phyloP scores from a whole-genome alignment of 257 asterid genomes.

The Verbena officinalis region DNA sequence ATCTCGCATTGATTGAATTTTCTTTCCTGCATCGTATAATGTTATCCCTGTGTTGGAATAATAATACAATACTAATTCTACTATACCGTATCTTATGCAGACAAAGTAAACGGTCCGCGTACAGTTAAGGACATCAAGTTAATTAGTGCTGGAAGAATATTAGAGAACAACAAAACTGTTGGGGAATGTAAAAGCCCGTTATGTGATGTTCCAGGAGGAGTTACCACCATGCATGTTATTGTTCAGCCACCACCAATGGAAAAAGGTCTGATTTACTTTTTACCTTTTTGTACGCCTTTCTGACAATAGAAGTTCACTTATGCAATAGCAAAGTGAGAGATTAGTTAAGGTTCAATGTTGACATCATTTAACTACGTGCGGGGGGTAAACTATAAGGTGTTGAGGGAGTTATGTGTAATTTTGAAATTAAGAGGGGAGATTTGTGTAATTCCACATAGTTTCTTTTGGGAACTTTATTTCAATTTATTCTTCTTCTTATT shows the following conservation, averaged over 20 bases:
- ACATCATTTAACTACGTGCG: no score
- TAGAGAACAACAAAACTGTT: constrained; percentile 79
- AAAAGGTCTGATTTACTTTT: constrained; percentile 52
- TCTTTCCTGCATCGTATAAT: no score
- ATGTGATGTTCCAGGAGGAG: constrained; percentile 81
- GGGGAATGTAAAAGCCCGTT: constrained; percentile 75
- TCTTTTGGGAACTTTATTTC: no score
- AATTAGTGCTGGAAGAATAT: constrained; percentile 82
- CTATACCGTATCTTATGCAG: constrained; percentile 43
- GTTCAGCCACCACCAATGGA: constrained; percentile 75
- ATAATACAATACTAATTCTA: background rate
- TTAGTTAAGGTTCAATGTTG: no score
- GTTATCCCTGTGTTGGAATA: no score
- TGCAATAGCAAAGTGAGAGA: no score
- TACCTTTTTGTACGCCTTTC: background rate
- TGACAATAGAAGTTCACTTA: no score
- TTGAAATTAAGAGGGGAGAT: no score
- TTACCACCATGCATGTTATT: constrained; percentile 87
- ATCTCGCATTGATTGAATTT: no score
- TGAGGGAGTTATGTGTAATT: no score
- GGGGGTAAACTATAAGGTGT: no score
- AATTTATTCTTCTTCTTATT: background rate
- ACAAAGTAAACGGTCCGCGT: constrained; percentile 76
- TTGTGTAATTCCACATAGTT: no score
- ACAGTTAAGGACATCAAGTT: constrained; percentile 80